A percentile compares a stretch with the other conserved stretches of the same genome.
Evolutionary conservation across 768 basidiomycete genomes (phyloP).

Genomic region (Lepiota venenata): DNA sequence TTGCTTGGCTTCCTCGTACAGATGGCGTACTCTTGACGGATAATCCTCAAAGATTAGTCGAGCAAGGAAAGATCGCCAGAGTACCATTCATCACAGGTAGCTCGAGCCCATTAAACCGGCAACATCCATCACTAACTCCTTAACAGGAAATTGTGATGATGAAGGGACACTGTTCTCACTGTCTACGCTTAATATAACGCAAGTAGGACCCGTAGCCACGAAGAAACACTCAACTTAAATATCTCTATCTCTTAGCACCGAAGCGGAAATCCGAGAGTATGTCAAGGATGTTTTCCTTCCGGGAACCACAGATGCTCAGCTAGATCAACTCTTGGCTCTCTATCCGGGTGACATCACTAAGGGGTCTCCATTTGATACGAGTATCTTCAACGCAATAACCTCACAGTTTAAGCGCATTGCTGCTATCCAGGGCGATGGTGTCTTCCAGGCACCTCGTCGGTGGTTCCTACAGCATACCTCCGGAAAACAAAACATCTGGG

Average conservation of each 20-base stretch:
- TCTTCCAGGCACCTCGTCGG: conserved; percentile 47
- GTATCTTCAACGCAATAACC: conserved; percentile 35
- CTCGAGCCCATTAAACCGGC: neutral
- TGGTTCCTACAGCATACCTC: conserved; percentile 37
- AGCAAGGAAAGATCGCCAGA: conserved; percentile 41
- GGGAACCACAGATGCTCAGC: conserved; percentile 21
- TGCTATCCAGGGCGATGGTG: conserved; percentile 44
- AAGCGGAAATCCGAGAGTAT: conserved; percentile 18
- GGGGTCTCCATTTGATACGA: conserved; percentile 54
- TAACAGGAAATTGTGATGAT: conserved; percentile 50
- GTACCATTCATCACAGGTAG: conserved; percentile 46
- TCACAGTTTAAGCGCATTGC: conserved; percentile 47
- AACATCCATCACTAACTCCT: too few relatives aligned
- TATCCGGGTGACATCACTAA: conserved; percentile 36
- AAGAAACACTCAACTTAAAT: too few relatives aligned
- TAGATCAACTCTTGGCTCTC: conserved; percentile 24
- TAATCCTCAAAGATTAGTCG: conserved; percentile 37
- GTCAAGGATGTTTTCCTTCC: conserved; percentile 27
- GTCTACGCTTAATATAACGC: conserved; percentile 47
- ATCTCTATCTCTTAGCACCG: conserved; percentile 22
- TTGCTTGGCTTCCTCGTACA: conserved; percentile 46
- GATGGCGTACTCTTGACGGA: conserved; percentile 48
- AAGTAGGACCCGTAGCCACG: conserved; percentile 12
- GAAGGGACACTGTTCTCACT: conserved; percentile 57
- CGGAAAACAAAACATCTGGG: conserved; percentile 36